Conservation (phyloP, 108 stramenopile species). For the Cyclotella kingstonii region DNA sequence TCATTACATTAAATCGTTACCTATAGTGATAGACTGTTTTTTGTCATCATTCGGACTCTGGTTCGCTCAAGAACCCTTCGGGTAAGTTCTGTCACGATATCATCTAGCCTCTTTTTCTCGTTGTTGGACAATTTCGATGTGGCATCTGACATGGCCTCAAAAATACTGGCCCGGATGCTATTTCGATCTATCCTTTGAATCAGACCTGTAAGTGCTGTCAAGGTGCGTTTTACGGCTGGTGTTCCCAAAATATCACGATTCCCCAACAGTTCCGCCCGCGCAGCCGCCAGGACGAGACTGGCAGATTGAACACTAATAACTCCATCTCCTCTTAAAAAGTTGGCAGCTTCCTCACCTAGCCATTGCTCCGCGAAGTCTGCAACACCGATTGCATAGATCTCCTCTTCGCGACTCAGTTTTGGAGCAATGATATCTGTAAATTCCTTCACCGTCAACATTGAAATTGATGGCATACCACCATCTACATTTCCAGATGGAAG, state of each 20-base stretch:
- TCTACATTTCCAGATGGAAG: slow-evolving; percentile 41
- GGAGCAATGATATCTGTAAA: slow-evolving; percentile 76
- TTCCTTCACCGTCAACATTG: slow-evolving; percentile 48
- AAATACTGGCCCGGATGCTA: slow-evolving; percentile 10
- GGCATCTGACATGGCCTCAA: slow-evolving; percentile 20
- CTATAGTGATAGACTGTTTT: no score
- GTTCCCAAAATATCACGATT: slow-evolving; percentile 25
- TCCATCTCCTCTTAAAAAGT: slow-evolving; percentile 72
- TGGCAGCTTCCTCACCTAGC: slow-evolving; percentile 57
- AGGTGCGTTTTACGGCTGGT: slow-evolving; percentile 18
- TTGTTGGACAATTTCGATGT: slow-evolving; percentile 30
- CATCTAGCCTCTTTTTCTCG: slow-evolving; percentile 33
- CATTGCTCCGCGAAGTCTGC: slow-evolving; percentile 72
- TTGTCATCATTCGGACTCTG: slow-evolving; percentile 13
- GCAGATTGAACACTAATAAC: slow-evolving; percentile 54
- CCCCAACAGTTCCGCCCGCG: slow-evolving; percentile 32
- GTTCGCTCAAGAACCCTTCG: slow-evolving; percentile 18
- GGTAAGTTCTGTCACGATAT: slow-evolving; percentile 41
- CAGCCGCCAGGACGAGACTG: slow-evolving; percentile 54
- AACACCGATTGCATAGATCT: slow-evolving; percentile 80
- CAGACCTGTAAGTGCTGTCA: slow-evolving; percentile 15
- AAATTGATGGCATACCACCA: slow-evolving; percentile 23
- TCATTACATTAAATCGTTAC: no score
- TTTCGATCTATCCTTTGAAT: slow-evolving; percentile 15
- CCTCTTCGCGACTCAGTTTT: slow-evolving; percentile 77